phyloP scores from a whole-genome alignment of 257 asterid species.

The Orobanche coerulescens region DNA sequence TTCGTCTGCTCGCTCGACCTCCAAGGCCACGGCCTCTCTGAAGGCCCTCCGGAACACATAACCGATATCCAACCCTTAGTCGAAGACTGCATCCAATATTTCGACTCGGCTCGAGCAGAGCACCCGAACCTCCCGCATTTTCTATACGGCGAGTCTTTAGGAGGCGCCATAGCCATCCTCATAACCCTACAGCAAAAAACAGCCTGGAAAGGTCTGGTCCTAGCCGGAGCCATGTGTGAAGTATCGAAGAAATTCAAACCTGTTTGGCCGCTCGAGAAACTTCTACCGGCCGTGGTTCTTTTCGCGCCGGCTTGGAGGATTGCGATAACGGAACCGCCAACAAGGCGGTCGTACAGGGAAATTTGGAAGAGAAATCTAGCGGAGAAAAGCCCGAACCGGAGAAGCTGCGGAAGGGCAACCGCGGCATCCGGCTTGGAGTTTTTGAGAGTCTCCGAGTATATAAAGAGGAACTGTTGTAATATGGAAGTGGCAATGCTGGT shows the following conservation, averaged over 20 bases:
- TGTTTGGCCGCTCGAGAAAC: constrained; percentile 67
- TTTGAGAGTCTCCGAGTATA: constrained; percentile 41
- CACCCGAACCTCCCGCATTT: constrained; percentile 48
- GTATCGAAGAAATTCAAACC: constrained; percentile 58
- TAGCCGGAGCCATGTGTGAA: constrained; percentile 76
- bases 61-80: constrained; percentile 40
- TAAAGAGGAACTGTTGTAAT: constrained; percentile 35
- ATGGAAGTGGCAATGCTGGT: constrained; percentile 56
- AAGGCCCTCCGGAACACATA: constrained; percentile 55
- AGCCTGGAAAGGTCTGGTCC: constrained; percentile 59
- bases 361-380: constrained; percentile 55
- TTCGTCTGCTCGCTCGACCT: constrained; percentile 59
- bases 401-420: constrained; percentile 44
- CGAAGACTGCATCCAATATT: constrained; percentile 46
- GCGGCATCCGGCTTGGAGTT: constrained; percentile 56
- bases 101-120: constrained; percentile 31
- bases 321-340: constrained; percentile 42
- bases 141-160: constrained; percentile 80
- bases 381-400: constrained; percentile 45
- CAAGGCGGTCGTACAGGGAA: constrained; percentile 41
- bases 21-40: constrained; percentile 74
- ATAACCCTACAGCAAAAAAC: constrained; percentile 42
- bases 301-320: constrained; percentile 68
- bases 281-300: constrained; percentile 49
- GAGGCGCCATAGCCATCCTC: constrained; percentile 55